Base-by-base conservation (phyloP, 306 rosid genomes). In the Delonix regia region DNA sequence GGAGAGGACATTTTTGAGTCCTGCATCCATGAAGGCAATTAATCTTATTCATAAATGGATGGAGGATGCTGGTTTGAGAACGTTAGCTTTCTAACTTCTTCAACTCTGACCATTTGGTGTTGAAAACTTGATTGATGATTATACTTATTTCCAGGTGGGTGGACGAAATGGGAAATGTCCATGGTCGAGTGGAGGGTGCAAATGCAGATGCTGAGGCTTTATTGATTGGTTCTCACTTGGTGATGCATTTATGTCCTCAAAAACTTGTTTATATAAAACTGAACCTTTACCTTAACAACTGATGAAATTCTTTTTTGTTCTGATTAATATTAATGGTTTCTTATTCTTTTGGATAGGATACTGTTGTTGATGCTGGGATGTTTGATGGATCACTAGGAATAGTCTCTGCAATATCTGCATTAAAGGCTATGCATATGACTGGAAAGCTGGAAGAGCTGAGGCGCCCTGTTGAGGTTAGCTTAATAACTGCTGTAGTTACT, bases 51-150 rank as follows among this genome's bases (percentile, higher is more conserved):
- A 74, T 10, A 80, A 69, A 79, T 95, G 99, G 99, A 95, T 95
- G 99, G 99, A 86, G 77, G 99, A 92, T 81, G 95, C 98, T 65
- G 97, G 96, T 69, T 91, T 95, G 91, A 88, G 89, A 91, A 95
- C 96, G 99, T 95, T 61, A 87, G 98, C 80, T 77, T 82, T 87
- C 87, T 82, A 67, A 78, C 59, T 81, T 79, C 53, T 45, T 83
- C 62, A 47, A 12, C 63, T 77, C 56, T 71, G 15, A 41, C 69
- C 22, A 24, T 24, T 76, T 63, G 24, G 53, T 72, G 65, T 77
- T 76, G 30, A 69, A 47, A 74, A 55, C 38, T 79, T 78, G 39
- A 55, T 90, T 89, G 57, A 88, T 83, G 79, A 18, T 75, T 56
- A 3, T 86, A 70, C 68, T 84, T 52, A 69, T 86, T 78, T 88